A percentile compares a stretch with the other conserved stretches of the same genome.
phyloP scores from a whole-genome alignment of 2,329 filamentous ascomycete species.

The Hymenoscyphus albidus region DNA sequence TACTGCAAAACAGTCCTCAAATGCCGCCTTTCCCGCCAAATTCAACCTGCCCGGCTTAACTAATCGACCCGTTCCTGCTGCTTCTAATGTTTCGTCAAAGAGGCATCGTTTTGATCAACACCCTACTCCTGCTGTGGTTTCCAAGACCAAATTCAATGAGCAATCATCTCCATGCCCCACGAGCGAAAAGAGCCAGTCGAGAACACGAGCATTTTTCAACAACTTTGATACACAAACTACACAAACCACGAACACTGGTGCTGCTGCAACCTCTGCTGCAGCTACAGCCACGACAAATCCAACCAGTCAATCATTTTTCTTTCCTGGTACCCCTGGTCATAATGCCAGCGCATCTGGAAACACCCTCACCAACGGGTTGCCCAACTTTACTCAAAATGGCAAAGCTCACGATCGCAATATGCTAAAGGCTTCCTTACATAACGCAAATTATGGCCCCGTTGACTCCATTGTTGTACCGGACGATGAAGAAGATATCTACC shows the following conservation, averaged over 20 bases:
- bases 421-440: slow-evolving; percentile 31
- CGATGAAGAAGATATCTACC: slow-evolving; percentile 60
- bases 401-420: slow-evolving; percentile 51
- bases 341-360: slow-evolving; percentile 56
- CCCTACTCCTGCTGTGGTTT: background rate
- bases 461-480: slow-evolving; percentile 54
- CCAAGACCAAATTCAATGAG: background rate
- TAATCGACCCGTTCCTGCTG: slow-evolving; percentile 23
- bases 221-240: background rate
- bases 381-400: slow-evolving; percentile 47
- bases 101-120: slow-evolving; percentile 8
- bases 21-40: background rate
- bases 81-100: slow-evolving; percentile 16
- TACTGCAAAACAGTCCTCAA: background rate
- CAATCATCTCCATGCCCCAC: background rate
- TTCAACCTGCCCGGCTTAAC: slow-evolving; percentile 31
- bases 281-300: slow-evolving; percentile 42
- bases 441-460: slow-evolving; percentile 40
- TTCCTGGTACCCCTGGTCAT: slow-evolving; percentile 58
- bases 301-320: slow-evolving; percentile 56
- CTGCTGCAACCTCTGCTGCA: slow-evolving; percentile 23
- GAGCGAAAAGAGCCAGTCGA: background rate
- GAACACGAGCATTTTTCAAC: background rate
- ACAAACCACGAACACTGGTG: slow-evolving; percentile 20
- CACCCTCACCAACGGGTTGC: slow-evolving; percentile 31